Base-by-base conservation (phyloP, 2,329 filamentous ascomycete species). In the Zarea fungicola region DNA sequence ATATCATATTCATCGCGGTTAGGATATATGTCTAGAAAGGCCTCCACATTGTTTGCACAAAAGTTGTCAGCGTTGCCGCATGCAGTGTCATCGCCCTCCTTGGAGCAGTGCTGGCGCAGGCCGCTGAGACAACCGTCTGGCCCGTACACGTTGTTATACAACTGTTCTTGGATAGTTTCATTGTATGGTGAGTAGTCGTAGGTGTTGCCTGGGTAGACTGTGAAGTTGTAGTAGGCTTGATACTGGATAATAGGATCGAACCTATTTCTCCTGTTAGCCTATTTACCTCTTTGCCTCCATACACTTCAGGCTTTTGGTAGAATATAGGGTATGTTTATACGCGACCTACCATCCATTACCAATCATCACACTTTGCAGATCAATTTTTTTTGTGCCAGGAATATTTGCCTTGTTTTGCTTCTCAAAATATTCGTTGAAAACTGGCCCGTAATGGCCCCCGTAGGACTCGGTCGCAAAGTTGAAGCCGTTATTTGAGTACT, bases 401-500 rank as follows among this genome's bases (percentile, higher is more conserved):
- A 74, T 71, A 26, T 47, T 49, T 43, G 66, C 67, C 13, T 65
- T 58, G 53, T 86, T 87, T 62, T 86, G 80, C 40, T 76, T 61
- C 56, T 82, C 72, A 65, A 71, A 74, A 31, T 70, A 59, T 3
- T 65, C 65, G 7, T 77, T 77, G 56, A 84, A 82, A 1, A 74
- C 71, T 2, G 81, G 81, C 0, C 79, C 83, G 57, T 85, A 87
- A 52, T 80, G 77, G 10, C 84, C 84, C 25, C 81, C 76, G 62
- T 85, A 82, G 61, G 77, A 81, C 61, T 85, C 81, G 1, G 80
- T 74, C 52, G 83, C 84, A 2, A 85, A 64, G 56, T 81, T 79
- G 34, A 85, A 70, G 5, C 77, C 77, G 26, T 71, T 63, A 51
- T 67, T 64, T 26, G 63, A 61, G 59, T 78, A 77, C 54, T 76